Evolutionary conservation across 2,329 filamentous ascomycete genomes (phyloP).

Genomic region (Penicillium sp.): DNA sequence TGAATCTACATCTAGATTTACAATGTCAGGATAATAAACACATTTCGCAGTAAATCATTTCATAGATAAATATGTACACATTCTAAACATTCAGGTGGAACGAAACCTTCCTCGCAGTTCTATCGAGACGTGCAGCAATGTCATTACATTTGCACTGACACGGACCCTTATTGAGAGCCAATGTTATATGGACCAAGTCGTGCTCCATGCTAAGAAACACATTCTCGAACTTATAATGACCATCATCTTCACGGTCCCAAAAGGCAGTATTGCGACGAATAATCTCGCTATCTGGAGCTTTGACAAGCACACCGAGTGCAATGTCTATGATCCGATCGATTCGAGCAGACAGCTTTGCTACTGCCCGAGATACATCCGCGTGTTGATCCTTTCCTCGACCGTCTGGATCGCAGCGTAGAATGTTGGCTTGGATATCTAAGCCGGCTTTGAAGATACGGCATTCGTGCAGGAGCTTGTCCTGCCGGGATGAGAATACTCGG

Average conservation of each 20-base stretch:
- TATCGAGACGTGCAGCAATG: neutral
- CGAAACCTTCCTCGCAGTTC: neutral
- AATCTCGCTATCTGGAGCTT: neutral
- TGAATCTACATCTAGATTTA: neutral
- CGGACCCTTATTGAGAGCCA: neutral
- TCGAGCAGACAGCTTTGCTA: neutral
- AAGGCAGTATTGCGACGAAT: neutral
- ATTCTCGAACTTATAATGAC: neutral
- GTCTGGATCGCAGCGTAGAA: neutral
- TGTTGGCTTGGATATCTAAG: neutral
- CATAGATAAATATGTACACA: neutral
- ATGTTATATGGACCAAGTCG: neutral
- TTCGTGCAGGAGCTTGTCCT: neutral
- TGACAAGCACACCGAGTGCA: neutral
- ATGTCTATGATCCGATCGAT: neutral
- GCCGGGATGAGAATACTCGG: neutral
- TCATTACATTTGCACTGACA: neutral
- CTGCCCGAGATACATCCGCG: neutral
- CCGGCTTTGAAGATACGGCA: neutral
- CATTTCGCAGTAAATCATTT: neutral
- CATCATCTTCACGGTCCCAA: neutral
- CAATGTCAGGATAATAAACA: neutral
- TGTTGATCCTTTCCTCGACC: neutral
- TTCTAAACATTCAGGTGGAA: neutral
- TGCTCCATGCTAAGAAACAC: neutral